Evolutionary conservation across 768 basidiomycete species (phyloP).

Genomic region (Termitomyces sp.): DNA sequence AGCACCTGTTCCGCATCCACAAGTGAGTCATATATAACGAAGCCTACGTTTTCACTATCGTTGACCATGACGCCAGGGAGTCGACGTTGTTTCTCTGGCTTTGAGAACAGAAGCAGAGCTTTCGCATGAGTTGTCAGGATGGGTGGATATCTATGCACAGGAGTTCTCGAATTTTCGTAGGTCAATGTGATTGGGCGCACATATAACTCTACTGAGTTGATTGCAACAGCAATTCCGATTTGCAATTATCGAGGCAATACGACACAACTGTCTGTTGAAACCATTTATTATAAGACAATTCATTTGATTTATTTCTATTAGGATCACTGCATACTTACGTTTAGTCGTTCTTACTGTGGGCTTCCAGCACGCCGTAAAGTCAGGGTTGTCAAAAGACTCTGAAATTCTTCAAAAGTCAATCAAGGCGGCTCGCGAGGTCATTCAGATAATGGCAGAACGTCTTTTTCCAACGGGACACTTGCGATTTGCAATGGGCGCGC

Average conservation of each 20-base stretch:
- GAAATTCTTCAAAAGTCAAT: constrained; percentile 43
- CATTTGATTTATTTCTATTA: constrained; percentile 15
- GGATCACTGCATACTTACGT: constrained; percentile 50
- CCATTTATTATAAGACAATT: background rate
- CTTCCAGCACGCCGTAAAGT: constrained; percentile 42
- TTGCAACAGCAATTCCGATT: constrained; percentile 31
- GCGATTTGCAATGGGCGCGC: constrained; percentile 50
- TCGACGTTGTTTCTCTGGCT: constrained; percentile 28
- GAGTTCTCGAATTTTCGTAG: constrained; percentile 30
- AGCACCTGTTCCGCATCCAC: background rate
- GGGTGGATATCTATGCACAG: constrained; percentile 36
- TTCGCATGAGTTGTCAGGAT: constrained; percentile 29
- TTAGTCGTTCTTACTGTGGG: constrained; percentile 52
- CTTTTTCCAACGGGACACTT: constrained; percentile 51
- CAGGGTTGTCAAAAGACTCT: constrained; percentile 34
- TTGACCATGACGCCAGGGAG: constrained; percentile 19
- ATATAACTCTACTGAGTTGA: background rate
- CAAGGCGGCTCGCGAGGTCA: constrained; percentile 50
- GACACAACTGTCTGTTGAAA: constrained; percentile 31
- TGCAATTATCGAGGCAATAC: constrained; percentile 41
- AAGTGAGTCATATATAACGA: background rate
- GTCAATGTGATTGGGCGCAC: background rate
- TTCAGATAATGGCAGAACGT: constrained; percentile 46
- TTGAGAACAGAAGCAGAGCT: constrained; percentile 34
- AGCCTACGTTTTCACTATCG: background rate